Percentiles rank a stretch among this genome's conserved stretches.
phyloP scores from a whole-genome alignment of 2,329 filamentous ascomycete species.

The Alternaria arbusti region DNA sequence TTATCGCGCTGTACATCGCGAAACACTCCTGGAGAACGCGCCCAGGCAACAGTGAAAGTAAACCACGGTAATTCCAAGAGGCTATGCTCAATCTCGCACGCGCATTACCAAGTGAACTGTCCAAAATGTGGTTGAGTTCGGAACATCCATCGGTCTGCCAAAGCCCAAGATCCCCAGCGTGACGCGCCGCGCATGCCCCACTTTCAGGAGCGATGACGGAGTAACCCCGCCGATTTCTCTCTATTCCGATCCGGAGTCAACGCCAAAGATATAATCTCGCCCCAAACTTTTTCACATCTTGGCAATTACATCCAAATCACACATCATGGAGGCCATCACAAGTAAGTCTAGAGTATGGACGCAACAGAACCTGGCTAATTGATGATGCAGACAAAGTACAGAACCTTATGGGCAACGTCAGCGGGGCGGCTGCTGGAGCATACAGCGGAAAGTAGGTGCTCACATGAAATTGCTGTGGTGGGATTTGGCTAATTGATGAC shows the following conservation, averaged over 20 bases:
- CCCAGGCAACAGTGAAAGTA: neutral
- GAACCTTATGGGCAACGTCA: constrained; percentile 37
- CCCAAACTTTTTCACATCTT: constrained; percentile 17
- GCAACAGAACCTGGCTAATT: constrained; percentile 22
- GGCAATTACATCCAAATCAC: constrained; percentile 13
- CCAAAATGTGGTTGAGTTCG: neutral
- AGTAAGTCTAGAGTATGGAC: constrained; percentile 21
- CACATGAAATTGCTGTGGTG: neutral
- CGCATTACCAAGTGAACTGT: neutral
- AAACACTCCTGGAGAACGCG: neutral
- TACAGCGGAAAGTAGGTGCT: constrained; percentile 45
- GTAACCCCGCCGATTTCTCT: constrained; percentile 32
- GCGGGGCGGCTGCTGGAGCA: constrained; percentile 22
- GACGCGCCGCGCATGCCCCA: constrained; percentile 6
- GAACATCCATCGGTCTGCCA: constrained; percentile 1
- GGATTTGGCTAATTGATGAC: constrained; percentile 19
- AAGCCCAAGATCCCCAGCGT: neutral
- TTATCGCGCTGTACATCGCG: neutral
- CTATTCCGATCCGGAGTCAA: constrained; percentile 43
- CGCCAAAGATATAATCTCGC: constrained; percentile 31
- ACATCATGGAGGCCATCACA: constrained; percentile 48
- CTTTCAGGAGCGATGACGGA: constrained; percentile 45
- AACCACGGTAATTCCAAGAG: neutral
- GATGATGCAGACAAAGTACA: constrained; percentile 40
- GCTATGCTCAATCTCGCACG: neutral